phyloP scores from a whole-genome alignment of 805 yeast species.

The Saccharomycopsis lassenensis region DNA sequence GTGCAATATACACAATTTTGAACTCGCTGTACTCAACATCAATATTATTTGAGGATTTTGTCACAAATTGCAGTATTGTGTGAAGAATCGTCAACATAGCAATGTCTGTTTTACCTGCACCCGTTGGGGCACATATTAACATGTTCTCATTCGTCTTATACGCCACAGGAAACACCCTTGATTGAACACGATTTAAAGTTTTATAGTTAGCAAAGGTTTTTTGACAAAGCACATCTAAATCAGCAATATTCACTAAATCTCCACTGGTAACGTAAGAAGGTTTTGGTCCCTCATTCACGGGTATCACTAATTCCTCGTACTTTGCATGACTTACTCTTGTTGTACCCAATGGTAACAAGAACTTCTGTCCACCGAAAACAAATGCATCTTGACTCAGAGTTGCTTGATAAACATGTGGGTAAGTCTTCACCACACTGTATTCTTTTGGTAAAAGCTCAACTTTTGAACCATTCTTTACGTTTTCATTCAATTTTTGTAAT shows the following conservation, averaged over 20 bases:
- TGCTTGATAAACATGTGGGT: slow-evolving; percentile 74
- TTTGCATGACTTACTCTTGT: slow-evolving; percentile 47
- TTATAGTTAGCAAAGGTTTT: slow-evolving; percentile 77
- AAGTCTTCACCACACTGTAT: slow-evolving; percentile 30
- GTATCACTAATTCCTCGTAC: slow-evolving; percentile 78
- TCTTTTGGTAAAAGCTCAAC: slow-evolving; percentile 32
- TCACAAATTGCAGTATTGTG: slow-evolving; percentile 61
- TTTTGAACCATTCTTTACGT: too few relatives aligned
- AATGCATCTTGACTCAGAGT: slow-evolving; percentile 57
- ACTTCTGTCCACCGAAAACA: slow-evolving; percentile 75
- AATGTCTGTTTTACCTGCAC: slow-evolving; percentile 96
- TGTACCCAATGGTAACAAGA: slow-evolving; percentile 72
- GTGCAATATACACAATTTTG: slow-evolving; percentile 88
- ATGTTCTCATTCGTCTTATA: slow-evolving; percentile 89
- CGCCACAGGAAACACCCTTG: slow-evolving; percentile 84
- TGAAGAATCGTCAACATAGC: slow-evolving; percentile 75
- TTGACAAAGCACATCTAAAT: slow-evolving; percentile 67
- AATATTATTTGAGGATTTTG: slow-evolving; percentile 39
- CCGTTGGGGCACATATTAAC: slow-evolving; percentile 96
- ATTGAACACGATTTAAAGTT: slow-evolving; percentile 77
- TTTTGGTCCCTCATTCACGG: slow-evolving; percentile 46
- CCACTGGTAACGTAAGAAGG: slow-evolving; percentile 30
- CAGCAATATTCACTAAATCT: slow-evolving; percentile 44
- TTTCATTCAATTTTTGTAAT: too few relatives aligned
- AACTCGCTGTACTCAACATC: slow-evolving; percentile 75